phyloP scores from a whole-genome alignment of 805 yeast genomes.

The Ascoidea tarda region DNA sequence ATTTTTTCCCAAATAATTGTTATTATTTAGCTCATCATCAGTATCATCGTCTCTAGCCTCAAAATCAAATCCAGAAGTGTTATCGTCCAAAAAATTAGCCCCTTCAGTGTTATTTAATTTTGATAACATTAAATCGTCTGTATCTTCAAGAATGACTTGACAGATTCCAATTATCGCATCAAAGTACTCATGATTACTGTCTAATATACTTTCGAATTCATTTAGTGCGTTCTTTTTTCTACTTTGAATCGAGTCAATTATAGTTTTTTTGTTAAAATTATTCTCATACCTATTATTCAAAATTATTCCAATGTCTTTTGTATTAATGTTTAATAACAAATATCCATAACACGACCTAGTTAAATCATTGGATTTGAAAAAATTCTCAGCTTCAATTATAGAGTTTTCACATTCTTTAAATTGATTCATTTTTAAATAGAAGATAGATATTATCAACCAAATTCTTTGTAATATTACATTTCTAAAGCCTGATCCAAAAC shows the following conservation, averaged over 20 bases:
- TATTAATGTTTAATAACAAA: not conserved
- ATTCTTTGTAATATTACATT: conserved; percentile 35
- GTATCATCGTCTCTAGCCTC: not conserved
- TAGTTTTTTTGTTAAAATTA: too few relatives aligned
- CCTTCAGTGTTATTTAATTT: not conserved
- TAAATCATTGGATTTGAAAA: conserved; percentile 25
- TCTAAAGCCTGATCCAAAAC: conserved; percentile 16
- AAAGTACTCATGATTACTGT: too few relatives aligned
- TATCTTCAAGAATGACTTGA: not conserved
- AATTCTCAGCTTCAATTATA: conserved; percentile 52
- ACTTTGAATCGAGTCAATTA: not conserved
- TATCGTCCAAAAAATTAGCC: too few relatives aligned
- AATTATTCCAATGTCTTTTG: not conserved
- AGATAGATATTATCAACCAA: conserved; percentile 63
- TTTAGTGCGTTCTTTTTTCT: not conserved
- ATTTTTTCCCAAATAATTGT: not conserved
- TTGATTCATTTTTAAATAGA: conserved; percentile 44
- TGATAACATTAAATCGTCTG: not conserved
- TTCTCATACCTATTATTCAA: not conserved
- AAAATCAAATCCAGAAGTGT: not conserved
- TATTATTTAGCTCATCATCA: not conserved
- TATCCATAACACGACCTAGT: conserved; percentile 3
- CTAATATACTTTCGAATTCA: not conserved
- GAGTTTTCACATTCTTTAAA: conserved; percentile 55
- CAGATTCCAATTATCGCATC: not conserved